These are phyloP conservation scores for Pyrenochaeta sp. DNA, from an alignment of 2,329 filamentous ascomycete species.

Conservation along the genomic window DNA sequence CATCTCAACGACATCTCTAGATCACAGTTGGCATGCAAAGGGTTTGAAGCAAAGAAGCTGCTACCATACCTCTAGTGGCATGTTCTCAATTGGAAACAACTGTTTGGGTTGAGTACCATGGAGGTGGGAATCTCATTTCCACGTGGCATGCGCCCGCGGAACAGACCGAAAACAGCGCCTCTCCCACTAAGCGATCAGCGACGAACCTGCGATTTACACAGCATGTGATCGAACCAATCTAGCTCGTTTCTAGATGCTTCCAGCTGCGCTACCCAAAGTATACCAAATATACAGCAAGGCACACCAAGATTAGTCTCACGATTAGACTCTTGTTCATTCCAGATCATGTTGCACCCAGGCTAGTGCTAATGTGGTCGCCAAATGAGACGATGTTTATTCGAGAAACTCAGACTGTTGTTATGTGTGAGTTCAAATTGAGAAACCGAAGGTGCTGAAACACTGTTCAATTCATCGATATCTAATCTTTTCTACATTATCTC, in stretches of 20 bases:
- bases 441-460: slow-evolving; percentile 16
- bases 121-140: not conserved
- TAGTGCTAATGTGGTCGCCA: not conserved
- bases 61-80: not conserved
- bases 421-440: too few species aligned
- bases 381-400: not conserved
- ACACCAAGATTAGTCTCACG: not conserved
- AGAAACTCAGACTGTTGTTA: not conserved
- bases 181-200: not conserved
- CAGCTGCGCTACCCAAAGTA: too few species aligned
- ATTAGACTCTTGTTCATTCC: not conserved
- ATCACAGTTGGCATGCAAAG: not conserved
- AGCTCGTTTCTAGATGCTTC: too few species aligned
- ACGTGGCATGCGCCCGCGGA: not conserved
- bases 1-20: not conserved
- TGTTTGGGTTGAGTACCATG: not conserved
- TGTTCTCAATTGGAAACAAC: not conserved
- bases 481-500: slow-evolving; percentile 64
- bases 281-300: too few species aligned
- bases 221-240: not conserved
- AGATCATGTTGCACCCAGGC: not conserved
- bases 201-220: too few species aligned
- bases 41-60: not conserved
- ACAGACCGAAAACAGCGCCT: not conserved
- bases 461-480: not conserved